Base-by-base conservation (phyloP, 2,329 filamentous ascomycete genomes). In the Geoglossum cookeanum region DNA sequence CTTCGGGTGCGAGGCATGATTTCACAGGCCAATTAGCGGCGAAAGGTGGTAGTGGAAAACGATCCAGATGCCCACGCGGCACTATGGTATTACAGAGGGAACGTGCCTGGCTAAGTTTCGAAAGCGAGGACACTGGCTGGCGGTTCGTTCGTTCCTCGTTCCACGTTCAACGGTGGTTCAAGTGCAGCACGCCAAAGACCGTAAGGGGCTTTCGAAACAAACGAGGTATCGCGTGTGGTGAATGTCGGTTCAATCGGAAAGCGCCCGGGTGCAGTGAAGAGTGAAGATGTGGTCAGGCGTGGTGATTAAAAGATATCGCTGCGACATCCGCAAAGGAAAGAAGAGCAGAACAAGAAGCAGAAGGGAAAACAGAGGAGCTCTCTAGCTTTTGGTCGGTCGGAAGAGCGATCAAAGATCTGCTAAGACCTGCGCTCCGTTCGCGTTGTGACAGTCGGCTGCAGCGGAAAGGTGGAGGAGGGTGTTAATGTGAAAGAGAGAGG, bases 1-100 rank as follows among this genome's bases (percentile, higher is more conserved):
- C 58, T 60, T 32, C 56, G 30, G 13, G 55, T 30, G 29, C 42
- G 44, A 39, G 44, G 32, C 59, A 51, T 33, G 1, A 17, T 42
- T 15, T 32, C 22, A 37, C 17, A 17, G 52, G 45, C 30, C 45
- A 33, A 15, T 37, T n/a, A 45, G 47, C 56, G 35, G 37, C 29
- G 35, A 33, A 48, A 39, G n/a, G n/a, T n/a, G 5, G 37, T 48
- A 33, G 32, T 53, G 58, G 48, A 58, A 53, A 35, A 30, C 52
- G 55, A 22, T 27, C 48, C 37, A 35, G 37, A 33, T 27, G 3
- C 9, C 15, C 9, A 9, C 15, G 17, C 6, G 37, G n/a, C 11
- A 33, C n/a, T 35, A 32, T 27, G n/a, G 29, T 42, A 42, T 42
- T 15, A 42, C 30, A 55, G 32, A 27, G 17, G 7, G n/a, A 39